phyloP scores from a whole-genome alignment of 2,329 filamentous ascomycete species.

The Arthrobotrys megalospora region DNA sequence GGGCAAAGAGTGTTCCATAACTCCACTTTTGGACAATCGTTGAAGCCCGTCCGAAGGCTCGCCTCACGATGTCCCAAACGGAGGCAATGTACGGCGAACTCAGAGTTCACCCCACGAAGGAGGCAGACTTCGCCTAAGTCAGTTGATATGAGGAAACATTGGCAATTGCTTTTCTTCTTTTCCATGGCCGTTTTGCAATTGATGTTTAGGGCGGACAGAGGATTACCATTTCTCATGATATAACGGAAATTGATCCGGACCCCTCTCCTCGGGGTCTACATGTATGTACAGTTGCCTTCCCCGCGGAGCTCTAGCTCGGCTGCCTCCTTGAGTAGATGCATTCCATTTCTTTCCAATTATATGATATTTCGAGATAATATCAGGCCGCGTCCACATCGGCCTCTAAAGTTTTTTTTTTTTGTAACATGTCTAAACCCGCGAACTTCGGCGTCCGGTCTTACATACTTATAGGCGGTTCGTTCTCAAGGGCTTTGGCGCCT shows the following conservation, averaged over 20 bases:
- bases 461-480: neutral
- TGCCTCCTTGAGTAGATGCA: slow-evolving; percentile 14
- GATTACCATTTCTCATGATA: slow-evolving; percentile 45
- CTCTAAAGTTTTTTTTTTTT: neutral
- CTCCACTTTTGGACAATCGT: slow-evolving; percentile 29
- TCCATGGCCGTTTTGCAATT: neutral
- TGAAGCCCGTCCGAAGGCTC: slow-evolving; percentile 30
- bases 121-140: slow-evolving; percentile 27
- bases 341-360: neutral
- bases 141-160: neutral
- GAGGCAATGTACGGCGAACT: slow-evolving; percentile 55
- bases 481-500: slow-evolving; percentile 13
- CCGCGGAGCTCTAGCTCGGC: slow-evolving; percentile 45
- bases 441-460: slow-evolving; percentile 33
- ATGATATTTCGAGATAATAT: slow-evolving; percentile 3
- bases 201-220: neutral
- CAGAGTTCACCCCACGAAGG: slow-evolving; percentile 46
- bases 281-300: slow-evolving; percentile 30
- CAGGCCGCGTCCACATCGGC: slow-evolving; percentile 18
- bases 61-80: slow-evolving; percentile 49
- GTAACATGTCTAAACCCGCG: neutral
- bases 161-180: slow-evolving; percentile 15
- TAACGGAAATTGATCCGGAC: slow-evolving; percentile 45
- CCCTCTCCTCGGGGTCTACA: slow-evolving; percentile 4
- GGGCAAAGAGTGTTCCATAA: slow-evolving; percentile 28